Evolutionary conservation across 169 alveolate species (phyloP).

Genomic region (Plasmodium blacklocki): DNA sequence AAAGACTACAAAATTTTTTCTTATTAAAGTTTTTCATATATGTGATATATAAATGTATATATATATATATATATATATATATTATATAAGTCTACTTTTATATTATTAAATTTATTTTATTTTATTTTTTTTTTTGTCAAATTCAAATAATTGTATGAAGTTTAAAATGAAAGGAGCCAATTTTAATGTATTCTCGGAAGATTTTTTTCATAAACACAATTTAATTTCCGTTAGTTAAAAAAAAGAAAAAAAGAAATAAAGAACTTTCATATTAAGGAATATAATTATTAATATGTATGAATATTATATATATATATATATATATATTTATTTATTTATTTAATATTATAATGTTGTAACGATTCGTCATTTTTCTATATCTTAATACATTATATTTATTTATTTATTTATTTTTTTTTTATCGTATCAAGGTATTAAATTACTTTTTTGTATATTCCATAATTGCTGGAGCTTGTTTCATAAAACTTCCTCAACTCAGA

Average conservation of each 20-base stretch:
- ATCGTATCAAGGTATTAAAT: slow-evolving; percentile 34
- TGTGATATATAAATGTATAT: no score
- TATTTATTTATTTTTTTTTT: background rate
- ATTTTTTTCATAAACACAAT: slow-evolving; percentile 23
- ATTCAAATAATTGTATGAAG: background rate
- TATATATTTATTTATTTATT: background rate
- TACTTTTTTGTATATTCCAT: slow-evolving; percentile 16
- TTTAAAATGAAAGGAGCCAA: slow-evolving; percentile 16
- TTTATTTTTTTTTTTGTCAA: background rate
- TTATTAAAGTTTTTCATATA: no score
- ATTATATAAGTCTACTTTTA: no score
- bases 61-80: no score
- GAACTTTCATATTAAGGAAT: background rate
- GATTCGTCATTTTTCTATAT: background rate
- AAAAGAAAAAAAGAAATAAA: background rate
- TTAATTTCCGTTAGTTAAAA: slow-evolving; percentile 17
- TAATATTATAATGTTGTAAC: background rate
- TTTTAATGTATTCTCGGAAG: slow-evolving; percentile 31
- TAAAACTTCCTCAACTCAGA: slow-evolving; percentile 37
- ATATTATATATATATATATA: background rate
- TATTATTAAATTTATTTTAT: background rate
- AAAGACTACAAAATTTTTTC: no score
- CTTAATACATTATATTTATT: background rate
- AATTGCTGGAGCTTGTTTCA: slow-evolving; percentile 38
- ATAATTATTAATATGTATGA: background rate